Conservation (phyloP, 805 yeast genomes). For the Ogataea haglerorum region DNA sequence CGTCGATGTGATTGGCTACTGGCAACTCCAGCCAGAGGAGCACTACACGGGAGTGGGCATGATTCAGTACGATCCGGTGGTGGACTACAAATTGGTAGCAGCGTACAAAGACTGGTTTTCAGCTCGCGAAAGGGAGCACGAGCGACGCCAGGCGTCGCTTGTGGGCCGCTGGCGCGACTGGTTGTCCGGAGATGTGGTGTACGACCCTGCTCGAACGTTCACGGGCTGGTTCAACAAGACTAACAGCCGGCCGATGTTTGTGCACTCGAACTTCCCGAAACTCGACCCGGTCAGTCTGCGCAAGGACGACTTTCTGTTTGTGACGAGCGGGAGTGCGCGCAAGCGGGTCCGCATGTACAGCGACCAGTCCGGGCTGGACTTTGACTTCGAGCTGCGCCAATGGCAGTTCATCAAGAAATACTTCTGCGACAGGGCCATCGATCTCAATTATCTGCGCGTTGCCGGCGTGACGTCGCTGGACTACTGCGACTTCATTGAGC, state of each 20-base stretch:
- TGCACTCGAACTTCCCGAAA: conserved; percentile 55
- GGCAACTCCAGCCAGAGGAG: conserved; percentile 25
- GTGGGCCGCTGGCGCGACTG: conserved; percentile 12
- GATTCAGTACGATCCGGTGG: conserved; percentile 53
- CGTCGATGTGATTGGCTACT: conserved; percentile 48
- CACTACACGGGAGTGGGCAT: conserved; percentile 50
- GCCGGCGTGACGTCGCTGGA: conserved; percentile 32
- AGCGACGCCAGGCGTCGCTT: conserved; percentile 7
- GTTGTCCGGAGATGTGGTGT: conserved; percentile 14
- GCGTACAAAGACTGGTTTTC: conserved; percentile 21
- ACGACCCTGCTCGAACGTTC: conserved; percentile 17
- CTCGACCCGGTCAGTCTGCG: conserved; percentile 43
- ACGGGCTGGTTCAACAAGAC: conserved; percentile 23
- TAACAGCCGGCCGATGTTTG: conserved; percentile 36
- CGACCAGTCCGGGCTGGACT: conserved; percentile 32
- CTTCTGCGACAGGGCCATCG: conserved; percentile 28
- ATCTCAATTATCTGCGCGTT: conserved; percentile 23
- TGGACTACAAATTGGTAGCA: conserved; percentile 33
- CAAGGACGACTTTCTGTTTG: conserved; percentile 34
- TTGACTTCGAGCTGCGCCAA: conserved; percentile 58
- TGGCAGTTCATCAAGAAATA: conserved; percentile 50
- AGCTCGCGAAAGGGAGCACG: conserved; percentile 1
- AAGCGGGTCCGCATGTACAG: conserved; percentile 28
- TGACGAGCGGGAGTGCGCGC: conserved; percentile 13
- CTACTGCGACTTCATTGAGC: conserved; percentile 49